Base-by-base conservation (phyloP, 768 basidiomycete genomes). In the Suillus sp. region DNA sequence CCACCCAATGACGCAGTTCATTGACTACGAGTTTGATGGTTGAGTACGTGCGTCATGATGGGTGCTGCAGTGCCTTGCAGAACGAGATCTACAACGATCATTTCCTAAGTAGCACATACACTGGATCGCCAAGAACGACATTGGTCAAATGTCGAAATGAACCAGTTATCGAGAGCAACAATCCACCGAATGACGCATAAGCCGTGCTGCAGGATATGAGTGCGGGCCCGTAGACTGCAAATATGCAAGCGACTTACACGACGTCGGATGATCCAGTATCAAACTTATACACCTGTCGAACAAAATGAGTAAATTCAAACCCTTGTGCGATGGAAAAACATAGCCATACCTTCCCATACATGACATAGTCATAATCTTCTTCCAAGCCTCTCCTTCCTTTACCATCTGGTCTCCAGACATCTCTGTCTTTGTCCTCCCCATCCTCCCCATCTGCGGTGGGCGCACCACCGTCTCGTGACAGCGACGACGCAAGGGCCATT, bases 321-420 rank as follows among this genome's bases (percentile, higher is more conserved):
- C 30, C 43, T 27, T 25, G 45, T 22, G 11, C 61, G 40, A 48
- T 43, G 27, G 5, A 32, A 62, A 13, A 32, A 54, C 65, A 53
- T 48, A 51, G 37, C 13, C 67, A 63, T 67, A 96, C 95, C 88
- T 96, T 99, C 37, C 96, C 96, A 74, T 93, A 95, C 95, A 98
- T 98, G 67, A 99, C 96, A 80, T 99, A 99, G 72, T 98, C 96
- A 71, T 95, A 99, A 67, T 99, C 95, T 63, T 95, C 91, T 66
- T 98, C 96, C 32, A 99, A 74, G 13, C 89, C 96, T 72, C 85
- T 83, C 67, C 82, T 84, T 16, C 85, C 93, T 77, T 89, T 95
- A 42, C 89, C 89, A 71, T 93, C 92, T 58, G 93, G 93, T 71
- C 93, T 79, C 93, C 93, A 95, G 20, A 90, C 84, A 71, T 91